Percentiles rank a stretch among this genome's conserved stretches.
Conservation (phyloP, 805 yeast genomes). For the Yarrowia yakushimensis region DNA sequence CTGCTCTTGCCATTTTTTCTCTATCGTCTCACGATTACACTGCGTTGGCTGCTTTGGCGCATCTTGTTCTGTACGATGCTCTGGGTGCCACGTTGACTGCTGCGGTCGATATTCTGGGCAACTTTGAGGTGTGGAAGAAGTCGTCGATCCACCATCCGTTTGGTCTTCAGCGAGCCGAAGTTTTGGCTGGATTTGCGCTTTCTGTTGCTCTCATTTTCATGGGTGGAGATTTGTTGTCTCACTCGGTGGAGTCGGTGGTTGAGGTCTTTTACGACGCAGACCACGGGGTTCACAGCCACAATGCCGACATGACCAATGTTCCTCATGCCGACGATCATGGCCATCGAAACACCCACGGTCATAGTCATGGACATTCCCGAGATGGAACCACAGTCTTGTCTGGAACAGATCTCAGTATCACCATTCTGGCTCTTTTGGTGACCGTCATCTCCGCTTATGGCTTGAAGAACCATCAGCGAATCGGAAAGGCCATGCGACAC, state of each 20-base stretch:
- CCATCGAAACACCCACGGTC: conserved; percentile 25
- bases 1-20: conserved; percentile 55
- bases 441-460: conserved; percentile 40
- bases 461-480: conserved; percentile 38
- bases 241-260: conserved; percentile 73
- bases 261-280: conserved; percentile 38
- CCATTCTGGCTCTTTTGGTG: conserved; percentile 34
- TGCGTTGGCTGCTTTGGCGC: conserved; percentile 74
- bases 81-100: conserved; percentile 68
- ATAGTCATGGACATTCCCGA: conserved; percentile 25
- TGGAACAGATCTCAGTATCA: conserved; percentile 29
- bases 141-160: conserved; percentile 83
- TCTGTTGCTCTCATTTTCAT: conserved; percentile 83
- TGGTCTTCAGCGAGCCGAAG: conserved; percentile 89
- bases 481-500: conserved; percentile 31
- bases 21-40: conserved; percentile 40
- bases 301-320: conserved; percentile 2
- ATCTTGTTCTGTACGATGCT: conserved; percentile 81
- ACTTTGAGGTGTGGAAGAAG: conserved; percentile 86
- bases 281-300: conserved; percentile 36
- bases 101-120: conserved; percentile 74
- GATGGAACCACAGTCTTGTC: conserved; percentile 14
- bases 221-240: conserved; percentile 84
- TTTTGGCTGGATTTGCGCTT: conserved; percentile 80
- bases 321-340: conserved; percentile 36